Conservation (phyloP, 2,329 filamentous ascomycete species). For the Trichoderma pleuroti region DNA sequence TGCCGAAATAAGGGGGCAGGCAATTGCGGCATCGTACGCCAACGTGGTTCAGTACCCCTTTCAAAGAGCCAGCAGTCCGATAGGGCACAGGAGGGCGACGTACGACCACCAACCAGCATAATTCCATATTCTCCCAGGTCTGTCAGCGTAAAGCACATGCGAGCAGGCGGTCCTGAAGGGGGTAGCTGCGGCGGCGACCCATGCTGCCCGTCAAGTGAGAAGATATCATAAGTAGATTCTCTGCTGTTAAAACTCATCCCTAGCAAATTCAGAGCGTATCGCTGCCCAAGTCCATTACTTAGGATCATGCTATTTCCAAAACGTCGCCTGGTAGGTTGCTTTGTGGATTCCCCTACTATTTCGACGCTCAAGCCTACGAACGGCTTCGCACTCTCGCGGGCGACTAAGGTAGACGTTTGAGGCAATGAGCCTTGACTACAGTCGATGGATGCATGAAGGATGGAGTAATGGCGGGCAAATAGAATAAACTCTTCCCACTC, state of each 20-base stretch:
- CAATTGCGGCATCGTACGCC: conserved; percentile 64
- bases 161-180: conserved; percentile 31
- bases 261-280: conserved; percentile 43
- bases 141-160: conserved; percentile 77
- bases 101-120: conserved; percentile 72
- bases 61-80: conserved; percentile 73
- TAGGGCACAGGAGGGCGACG: conserved; percentile 67
- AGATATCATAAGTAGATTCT: conserved; percentile 51
- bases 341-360: conserved; percentile 17
- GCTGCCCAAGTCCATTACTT: conserved; percentile 38
- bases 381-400: neutral
- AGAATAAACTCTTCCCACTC: conserved; percentile 94
- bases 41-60: conserved; percentile 46
- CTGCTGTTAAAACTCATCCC: conserved; percentile 45
- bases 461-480: conserved; percentile 79
- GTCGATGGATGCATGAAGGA: conserved; percentile 57
- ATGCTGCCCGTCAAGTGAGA: conserved; percentile 27
- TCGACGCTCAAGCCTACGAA: conserved; percentile 6
- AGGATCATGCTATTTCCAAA: conserved; percentile 56
- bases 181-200: conserved; percentile 27
- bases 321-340: conserved; percentile 43
- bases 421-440: neutral
- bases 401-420: neutral
- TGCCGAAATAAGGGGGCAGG: conserved; percentile 74
- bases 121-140: conserved; percentile 55